Evolutionary conservation across 306 rosid species (phyloP).

Genomic region (Arachis hypogaea): DNA sequence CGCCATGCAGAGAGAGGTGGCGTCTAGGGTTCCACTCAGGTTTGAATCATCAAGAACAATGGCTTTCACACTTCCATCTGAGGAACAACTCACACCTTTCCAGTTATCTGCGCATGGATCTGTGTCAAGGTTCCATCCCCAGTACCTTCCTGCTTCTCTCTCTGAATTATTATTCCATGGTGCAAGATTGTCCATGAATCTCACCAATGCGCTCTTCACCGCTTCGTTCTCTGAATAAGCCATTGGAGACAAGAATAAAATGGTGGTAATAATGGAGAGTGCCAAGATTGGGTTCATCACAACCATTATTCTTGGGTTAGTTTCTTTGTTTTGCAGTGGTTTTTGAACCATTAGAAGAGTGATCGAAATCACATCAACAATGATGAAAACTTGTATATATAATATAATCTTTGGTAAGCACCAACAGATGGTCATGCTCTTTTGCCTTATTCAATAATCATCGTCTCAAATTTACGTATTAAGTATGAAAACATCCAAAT

Average conservation of each 20-base stretch:
- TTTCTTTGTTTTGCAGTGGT: constrained; percentile 8
- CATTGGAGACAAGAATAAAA: constrained; percentile 38
- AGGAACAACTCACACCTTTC: constrained; percentile 44
- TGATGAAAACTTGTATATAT: neutral
- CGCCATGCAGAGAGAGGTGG: constrained; percentile 43
- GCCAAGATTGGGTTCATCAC: constrained; percentile 47
- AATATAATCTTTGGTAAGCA: no score
- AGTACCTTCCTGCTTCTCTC: constrained; percentile 31
- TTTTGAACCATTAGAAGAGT: constrained; percentile 15
- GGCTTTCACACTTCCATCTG: constrained; percentile 30
- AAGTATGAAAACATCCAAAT: no score
- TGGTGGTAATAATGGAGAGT: constrained; percentile 1
- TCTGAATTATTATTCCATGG: constrained; percentile 28
- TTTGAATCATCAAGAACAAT: constrained; percentile 39
- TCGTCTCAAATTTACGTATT: no score
- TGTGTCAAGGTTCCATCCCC: constrained; percentile 53
- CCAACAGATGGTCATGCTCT: no score
- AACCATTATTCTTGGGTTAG: constrained; percentile 2
- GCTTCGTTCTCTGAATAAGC: constrained; percentile 43
- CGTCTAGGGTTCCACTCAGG: constrained; percentile 43
- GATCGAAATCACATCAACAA: constrained; percentile 9
- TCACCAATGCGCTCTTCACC: constrained; percentile 45
- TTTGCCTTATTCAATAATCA: no score
- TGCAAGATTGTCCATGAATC: constrained; percentile 57
- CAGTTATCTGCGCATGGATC: constrained; percentile 53